Percentiles rank a stretch among this genome's conserved stretches.
These are phyloP conservation scores for Cyberlindnera veronae DNA, from an alignment of 805 yeast genomes.

Conservation along the genomic window DNA sequence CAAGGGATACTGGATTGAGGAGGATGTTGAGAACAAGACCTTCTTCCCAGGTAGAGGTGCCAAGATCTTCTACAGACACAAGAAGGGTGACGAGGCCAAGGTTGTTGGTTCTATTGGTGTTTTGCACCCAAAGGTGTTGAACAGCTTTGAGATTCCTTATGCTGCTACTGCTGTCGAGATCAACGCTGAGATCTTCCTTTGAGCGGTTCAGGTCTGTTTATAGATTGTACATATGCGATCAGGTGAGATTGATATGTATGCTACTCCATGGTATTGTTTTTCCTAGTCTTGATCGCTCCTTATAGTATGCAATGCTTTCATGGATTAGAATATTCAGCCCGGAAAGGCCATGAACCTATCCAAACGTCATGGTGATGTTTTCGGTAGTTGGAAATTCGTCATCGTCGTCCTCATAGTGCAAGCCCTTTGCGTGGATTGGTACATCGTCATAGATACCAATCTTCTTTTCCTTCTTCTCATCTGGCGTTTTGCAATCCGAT, in stretches of 20 bases:
- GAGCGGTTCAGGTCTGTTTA: too few relatives aligned
- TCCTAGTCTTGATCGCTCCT: background rate
- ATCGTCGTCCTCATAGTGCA: constrained; percentile 7
- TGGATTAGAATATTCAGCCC: background rate
- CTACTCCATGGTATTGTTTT: background rate
- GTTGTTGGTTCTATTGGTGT: constrained; percentile 87
- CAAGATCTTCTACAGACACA: constrained; percentile 67
- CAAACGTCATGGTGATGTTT: constrained; percentile 25
- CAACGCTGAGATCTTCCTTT: constrained; percentile 83
- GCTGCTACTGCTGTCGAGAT: constrained; percentile 92
- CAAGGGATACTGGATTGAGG: constrained; percentile 87
- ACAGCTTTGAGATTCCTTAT: constrained; percentile 82
- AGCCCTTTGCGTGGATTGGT: too few relatives aligned
- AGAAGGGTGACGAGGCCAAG: constrained; percentile 51
- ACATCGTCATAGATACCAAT: too few relatives aligned
- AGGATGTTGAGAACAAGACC: constrained; percentile 61
- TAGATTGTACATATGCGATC: too few relatives aligned
- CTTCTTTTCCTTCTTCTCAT: background rate
- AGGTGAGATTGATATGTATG: too few relatives aligned
- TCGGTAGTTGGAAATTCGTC: constrained; percentile 18
- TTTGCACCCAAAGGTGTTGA: constrained; percentile 90
- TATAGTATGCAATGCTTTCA: background rate
- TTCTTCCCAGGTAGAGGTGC: constrained; percentile 99
- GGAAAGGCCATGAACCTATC: constrained; percentile 3
- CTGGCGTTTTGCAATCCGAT: background rate